Evolutionary conservation across 148 eudicot species (phyloP).

Genomic region (Rhododendron williamsianum): DNA sequence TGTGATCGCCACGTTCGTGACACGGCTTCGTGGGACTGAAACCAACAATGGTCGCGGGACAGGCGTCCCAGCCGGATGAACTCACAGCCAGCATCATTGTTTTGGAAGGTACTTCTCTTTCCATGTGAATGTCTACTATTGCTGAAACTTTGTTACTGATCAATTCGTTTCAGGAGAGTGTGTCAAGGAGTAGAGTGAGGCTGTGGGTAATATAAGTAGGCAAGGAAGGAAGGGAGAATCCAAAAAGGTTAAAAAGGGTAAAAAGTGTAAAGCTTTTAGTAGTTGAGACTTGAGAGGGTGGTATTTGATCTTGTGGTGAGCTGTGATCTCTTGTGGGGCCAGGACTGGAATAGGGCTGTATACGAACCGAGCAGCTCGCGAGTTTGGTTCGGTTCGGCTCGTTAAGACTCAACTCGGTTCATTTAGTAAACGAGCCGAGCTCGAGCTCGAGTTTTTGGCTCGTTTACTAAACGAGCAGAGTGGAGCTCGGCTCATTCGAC

Average conservation of each 20-base stretch:
- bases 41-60: neutral
- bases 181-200: neutral
- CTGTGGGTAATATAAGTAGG: neutral
- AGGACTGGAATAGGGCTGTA: neutral
- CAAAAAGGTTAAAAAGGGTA: neutral
- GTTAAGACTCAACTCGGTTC: no score
- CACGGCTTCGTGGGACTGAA: neutral
- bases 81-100: neutral
- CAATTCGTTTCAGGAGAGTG: neutral
- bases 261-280: neutral
- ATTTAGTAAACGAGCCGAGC: no score
- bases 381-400: no score
- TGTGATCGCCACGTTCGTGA: neutral
- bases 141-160: neutral
- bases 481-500: no score
- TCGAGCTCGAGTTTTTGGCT: no score
- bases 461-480: no score
- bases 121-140: neutral
- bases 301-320: neutral
- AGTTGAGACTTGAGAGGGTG: neutral
- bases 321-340: neutral
- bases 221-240: neutral
- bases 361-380: no score
- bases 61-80: neutral
- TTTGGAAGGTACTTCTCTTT: neutral